Evolutionary conservation across 2,329 filamentous ascomycete genomes (phyloP), one percentile per base, ranked within the genome.

Genomic region (Fusarium hostae): DNA sequence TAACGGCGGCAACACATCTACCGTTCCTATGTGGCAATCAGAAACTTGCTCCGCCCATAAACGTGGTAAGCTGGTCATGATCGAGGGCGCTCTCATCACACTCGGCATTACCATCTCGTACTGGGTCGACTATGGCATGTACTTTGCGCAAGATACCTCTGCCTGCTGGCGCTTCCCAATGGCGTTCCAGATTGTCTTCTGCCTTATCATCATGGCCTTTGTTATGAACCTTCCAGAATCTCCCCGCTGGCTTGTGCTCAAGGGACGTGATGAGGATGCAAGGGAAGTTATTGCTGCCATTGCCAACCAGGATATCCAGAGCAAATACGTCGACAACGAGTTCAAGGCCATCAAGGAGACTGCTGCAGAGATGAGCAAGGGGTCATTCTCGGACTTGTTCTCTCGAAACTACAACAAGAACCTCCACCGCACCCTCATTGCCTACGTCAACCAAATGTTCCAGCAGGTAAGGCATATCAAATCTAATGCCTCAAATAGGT

Each of bases 331-430:
- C 47, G 79, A 88, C 20, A 80, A 82, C 18, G 88, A 91, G 75
- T 89, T 87, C 77, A 82, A 83, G 47, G 86, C 89, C 66, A 91
- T 91, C 76, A 87, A 87, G 70, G 87, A 90, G 58, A 89, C 92
- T 2, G 90, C 92, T n/a, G 81, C 89, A n/a, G 91, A 94, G 77
- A 83, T 85, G 57, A 90, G 89, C 34, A 90, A 91, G 58, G 85
- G 88, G 7, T 87, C 84, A 4, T 91, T 87, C 84, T 77, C 76
- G 4, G 84, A 89, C 58, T 85, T 91, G 79, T 90, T 91, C 75
- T 85, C 82, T 16, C 84, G 87, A 11, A 85, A 86, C 30, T 79
- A 86, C 59, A 90, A 89, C 84, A 86, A 90, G 32, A 75, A 79
- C 43, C 83, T 90, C 6, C 90, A 85, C 51, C 84, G 90, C 20